Evolutionary conservation across 2,329 filamentous ascomycete genomes (phyloP).

Genomic region (Cladosporium colombiae): DNA sequence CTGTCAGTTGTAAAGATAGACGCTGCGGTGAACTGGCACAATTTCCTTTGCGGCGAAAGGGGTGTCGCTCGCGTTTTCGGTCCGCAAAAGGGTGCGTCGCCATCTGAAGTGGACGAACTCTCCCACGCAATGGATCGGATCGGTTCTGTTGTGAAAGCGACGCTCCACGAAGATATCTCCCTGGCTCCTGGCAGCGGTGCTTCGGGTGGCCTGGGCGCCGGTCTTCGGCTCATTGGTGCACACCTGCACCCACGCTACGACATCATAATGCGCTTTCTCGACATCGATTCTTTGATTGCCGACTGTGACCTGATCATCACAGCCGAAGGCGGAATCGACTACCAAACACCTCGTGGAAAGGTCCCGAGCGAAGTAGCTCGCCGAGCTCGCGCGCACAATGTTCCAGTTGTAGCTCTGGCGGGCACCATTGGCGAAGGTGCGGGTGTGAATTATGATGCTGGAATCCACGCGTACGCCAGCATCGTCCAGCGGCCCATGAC

Average conservation of each 20-base stretch:
- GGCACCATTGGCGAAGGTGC: constrained; percentile 45
- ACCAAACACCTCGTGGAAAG: constrained; percentile 54
- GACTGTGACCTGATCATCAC: constrained; percentile 55
- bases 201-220: constrained; percentile 55
- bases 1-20: constrained; percentile 46
- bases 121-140: constrained; percentile 47
- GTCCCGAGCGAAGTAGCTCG: constrained; percentile 56
- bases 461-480: constrained; percentile 42
- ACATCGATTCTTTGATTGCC: constrained; percentile 49
- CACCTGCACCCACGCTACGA: constrained; percentile 51
- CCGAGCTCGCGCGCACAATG: constrained; percentile 47
- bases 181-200: constrained; percentile 51
- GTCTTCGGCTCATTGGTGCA: constrained; percentile 52
- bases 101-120: constrained; percentile 46
- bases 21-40: constrained; percentile 55
- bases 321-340: constrained; percentile 55
- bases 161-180: constrained; percentile 42
- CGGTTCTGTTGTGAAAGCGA: constrained; percentile 39
- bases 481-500: constrained; percentile 39
- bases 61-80: constrained; percentile 55
- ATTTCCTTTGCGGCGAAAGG: constrained; percentile 51
- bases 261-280: constrained; percentile 54
- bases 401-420: constrained; percentile 50
- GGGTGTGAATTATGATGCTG: constrained; percentile 37
- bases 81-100: constrained; percentile 54